These are phyloP conservation scores for Hordeum vulgare DNA, from an alignment of 176 grass and related monocot species.

Conservation along the genomic window DNA sequence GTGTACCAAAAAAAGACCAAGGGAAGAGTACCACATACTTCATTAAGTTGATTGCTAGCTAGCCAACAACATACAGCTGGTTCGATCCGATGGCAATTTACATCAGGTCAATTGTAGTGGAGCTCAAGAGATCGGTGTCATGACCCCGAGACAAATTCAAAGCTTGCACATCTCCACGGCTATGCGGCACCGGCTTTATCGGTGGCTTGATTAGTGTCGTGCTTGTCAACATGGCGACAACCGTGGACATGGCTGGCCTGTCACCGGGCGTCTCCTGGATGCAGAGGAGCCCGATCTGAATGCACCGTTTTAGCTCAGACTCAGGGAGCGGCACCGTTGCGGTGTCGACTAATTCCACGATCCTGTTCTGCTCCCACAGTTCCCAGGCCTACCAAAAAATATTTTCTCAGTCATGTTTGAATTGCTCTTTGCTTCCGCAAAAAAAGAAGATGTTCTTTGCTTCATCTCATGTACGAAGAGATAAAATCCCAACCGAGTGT, in stretches of 20 bases:
- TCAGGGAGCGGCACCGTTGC: neutral
- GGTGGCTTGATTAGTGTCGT: neutral
- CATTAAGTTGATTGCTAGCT: too few species aligned
- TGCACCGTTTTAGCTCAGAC: conserved; percentile 24
- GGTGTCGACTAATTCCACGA: conserved; percentile 8
- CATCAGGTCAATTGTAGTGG: neutral
- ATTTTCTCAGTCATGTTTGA: too few species aligned
- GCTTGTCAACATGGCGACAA: conserved; percentile 32
- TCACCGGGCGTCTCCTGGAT: conserved; percentile 23
- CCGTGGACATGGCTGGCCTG: conserved; percentile 21
- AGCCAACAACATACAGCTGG: neutral
- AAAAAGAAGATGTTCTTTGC: too few species aligned
- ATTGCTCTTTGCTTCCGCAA: too few species aligned
- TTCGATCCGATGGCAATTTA: neutral
- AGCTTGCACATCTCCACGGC: too few species aligned
- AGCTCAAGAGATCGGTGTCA: neutral
- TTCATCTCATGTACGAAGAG: neutral
- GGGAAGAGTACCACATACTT: too few species aligned
- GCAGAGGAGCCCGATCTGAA: conserved; percentile 42
- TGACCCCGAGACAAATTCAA: neutral
- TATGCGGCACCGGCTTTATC: neutral
- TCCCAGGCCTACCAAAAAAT: conserved; percentile 28
- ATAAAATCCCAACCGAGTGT: neutral
- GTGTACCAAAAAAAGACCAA: too few species aligned
- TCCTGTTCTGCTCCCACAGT: conserved; percentile 20